phyloP scores from a whole-genome alignment of 2,329 filamentous ascomycete species.

The Elsinoe batatas region DNA sequence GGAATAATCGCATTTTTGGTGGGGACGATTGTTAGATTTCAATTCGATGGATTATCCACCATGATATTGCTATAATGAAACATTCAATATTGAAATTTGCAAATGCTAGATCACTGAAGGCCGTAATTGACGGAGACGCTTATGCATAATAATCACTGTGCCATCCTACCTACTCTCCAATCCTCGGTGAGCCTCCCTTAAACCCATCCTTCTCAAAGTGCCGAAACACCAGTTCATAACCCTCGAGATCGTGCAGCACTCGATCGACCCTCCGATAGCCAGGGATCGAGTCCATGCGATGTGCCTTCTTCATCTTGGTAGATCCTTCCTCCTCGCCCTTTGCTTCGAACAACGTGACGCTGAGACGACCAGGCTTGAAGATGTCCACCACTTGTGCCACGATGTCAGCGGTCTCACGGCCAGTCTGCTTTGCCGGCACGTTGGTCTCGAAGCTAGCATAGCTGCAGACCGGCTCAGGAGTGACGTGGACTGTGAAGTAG shows the following conservation, averaged over 20 bases:
- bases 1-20: slow-evolving; percentile 9
- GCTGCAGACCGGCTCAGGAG: slow-evolving; percentile 90
- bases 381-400: slow-evolving; percentile 91
- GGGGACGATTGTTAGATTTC: not conserved
- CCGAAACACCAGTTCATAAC: slow-evolving; percentile 91
- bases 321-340: slow-evolving; percentile 47
- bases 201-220: slow-evolving; percentile 91
- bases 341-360: slow-evolving; percentile 89
- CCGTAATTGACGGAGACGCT: not conserved
- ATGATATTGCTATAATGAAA: not conserved
- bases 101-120: not conserved
- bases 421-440: slow-evolving; percentile 78
- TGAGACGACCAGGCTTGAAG: slow-evolving; percentile 96
- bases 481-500: slow-evolving; percentile 98
- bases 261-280: slow-evolving; percentile 87
- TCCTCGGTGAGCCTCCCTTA: slow-evolving; percentile 52
- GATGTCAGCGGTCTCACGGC: slow-evolving; percentile 79
- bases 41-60: not conserved
- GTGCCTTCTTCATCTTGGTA: slow-evolving; percentile 33
- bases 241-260: slow-evolving; percentile 94
- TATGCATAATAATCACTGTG: not conserved
- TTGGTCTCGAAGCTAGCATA: slow-evolving; percentile 99
- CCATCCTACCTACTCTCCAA: slow-evolving; percentile 44
- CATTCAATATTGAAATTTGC: not conserved
- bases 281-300: slow-evolving; percentile 62